Evolutionary conservation across 192 early-diverging fungal genomes (phyloP).

Genomic region (Backusella psychrophila): DNA sequence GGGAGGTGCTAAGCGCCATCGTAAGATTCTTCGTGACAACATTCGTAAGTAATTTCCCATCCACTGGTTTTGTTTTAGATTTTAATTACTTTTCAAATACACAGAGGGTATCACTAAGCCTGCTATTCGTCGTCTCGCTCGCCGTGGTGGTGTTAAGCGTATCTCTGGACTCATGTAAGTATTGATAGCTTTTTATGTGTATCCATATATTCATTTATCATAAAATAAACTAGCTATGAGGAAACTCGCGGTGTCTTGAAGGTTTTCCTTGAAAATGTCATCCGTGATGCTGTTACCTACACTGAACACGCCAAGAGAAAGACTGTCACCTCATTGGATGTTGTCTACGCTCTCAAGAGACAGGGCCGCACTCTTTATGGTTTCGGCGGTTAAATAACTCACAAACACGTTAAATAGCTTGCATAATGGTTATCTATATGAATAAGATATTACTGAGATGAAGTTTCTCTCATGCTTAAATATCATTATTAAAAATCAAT

Average conservation of each 20-base stretch:
- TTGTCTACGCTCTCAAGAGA: slow-evolving; percentile 98
- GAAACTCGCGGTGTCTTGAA: slow-evolving; percentile 97
- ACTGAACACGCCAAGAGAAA: slow-evolving; percentile 98
- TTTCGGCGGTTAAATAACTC: slow-evolving; percentile 49
- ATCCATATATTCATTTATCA: neutral
- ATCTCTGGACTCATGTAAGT: slow-evolving; percentile 79
- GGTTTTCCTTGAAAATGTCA: slow-evolving; percentile 98
- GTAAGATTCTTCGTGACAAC: slow-evolving; percentile 99
- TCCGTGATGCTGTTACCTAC: slow-evolving; percentile 95
- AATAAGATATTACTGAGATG: neutral
- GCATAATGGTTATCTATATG: neutral
- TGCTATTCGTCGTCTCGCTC: slow-evolving; percentile 93
- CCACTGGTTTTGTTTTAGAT: neutral
- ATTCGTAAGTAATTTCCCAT: slow-evolving; percentile 45
- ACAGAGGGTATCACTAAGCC: slow-evolving; percentile 36
- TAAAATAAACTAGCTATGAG: slow-evolving; percentile 63
- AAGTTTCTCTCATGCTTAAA: neutral
- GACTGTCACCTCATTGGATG: slow-evolving; percentile 99
- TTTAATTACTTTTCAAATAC: neutral
- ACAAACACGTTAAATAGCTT: neutral
- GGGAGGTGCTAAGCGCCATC: slow-evolving; percentile 98
- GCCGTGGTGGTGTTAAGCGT: slow-evolving; percentile 99
- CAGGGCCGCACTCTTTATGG: slow-evolving; percentile 93
- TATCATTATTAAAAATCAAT: neutral
- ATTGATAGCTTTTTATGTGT: neutral